Base-by-base conservation (phyloP, 768 basidiomycete genomes). In the Tricholoma sp. region DNA sequence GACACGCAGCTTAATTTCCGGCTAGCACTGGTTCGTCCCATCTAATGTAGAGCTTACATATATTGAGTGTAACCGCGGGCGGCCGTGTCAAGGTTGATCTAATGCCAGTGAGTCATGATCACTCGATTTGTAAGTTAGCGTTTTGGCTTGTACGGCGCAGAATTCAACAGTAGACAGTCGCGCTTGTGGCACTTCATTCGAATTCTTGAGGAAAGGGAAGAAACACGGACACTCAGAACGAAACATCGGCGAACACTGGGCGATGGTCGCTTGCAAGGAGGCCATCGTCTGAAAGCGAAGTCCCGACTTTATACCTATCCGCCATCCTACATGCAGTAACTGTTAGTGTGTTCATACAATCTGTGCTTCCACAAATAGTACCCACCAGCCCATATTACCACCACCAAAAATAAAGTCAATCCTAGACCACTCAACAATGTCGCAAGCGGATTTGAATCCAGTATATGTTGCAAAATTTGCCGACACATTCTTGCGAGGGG, bases 321-420 rank as follows among this genome's bases (percentile, higher is more conserved):
- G 70, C 66, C 17, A 63, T 68, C 77, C 78, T 80, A 13, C 18
- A 13, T 24, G 24, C 24, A 24, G 24, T 20, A 32, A 28, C 28
- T 39, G 34, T 49, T 12, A 34, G 17, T 31, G 31, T 7, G 12
- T 10, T 0, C 50, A 13, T 13, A 11, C 8, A 20, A 50, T 29
- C 15, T 15, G 15, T 6, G 17, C 24, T 24, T 24, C 24, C 24
- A 57, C 8, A 15, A 32, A 20, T 45, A 45, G 54, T 36, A 67
- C 78, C 61, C 64, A 80, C 76, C 80, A 79, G 53, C 70, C 70
- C 4, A 70, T 61, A 51, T 74, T 78, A n/a, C n/a, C n/a, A 6
- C 76, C 77, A n/a, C 79, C 81, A 53, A 80, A 77, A 1, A 81
- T 67, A 59, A 82, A 82, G 59, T 82, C 81, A 56, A 83, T 82